Evolutionary conservation across 2,329 filamentous ascomycete genomes (phyloP).

Genomic region (Penicillium thymicola): DNA sequence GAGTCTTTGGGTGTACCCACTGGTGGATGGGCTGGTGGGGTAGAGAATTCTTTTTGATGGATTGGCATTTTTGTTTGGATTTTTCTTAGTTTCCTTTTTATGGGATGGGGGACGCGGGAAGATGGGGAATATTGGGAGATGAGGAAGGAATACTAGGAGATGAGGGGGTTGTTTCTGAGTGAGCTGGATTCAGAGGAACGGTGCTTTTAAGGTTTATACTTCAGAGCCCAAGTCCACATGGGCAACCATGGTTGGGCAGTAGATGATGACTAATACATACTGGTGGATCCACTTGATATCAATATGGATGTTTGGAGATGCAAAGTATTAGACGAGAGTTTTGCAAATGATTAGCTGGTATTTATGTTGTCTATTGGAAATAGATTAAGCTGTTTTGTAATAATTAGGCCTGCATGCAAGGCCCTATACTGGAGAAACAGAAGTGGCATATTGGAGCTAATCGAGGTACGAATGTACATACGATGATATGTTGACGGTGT

Average conservation of each 20-base stretch:
- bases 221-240: not conserved
- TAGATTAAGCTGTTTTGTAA: rapidly evolving
- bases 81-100: not conserved
- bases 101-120: not conserved
- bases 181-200: not conserved
- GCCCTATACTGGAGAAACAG: not conserved
- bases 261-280: not conserved
- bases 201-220: conserved; percentile 1
- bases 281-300: not conserved
- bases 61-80: conserved; percentile 12
- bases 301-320: not conserved
- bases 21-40: conserved; percentile 18
- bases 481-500: not conserved
- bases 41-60: conserved; percentile 25
- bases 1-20: conserved; percentile 15
- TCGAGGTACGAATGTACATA: not conserved
- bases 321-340: not conserved
- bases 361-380: not conserved
- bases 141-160: not conserved
- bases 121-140: not conserved
- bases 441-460: not conserved
- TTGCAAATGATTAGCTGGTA: not conserved
- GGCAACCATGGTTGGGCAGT: not conserved
- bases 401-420: not conserved
- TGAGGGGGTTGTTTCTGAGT: not conserved